phyloP scores from a whole-genome alignment of 2,329 filamentous ascomycete species.

The Lasiodiplodia gonubiensis region DNA sequence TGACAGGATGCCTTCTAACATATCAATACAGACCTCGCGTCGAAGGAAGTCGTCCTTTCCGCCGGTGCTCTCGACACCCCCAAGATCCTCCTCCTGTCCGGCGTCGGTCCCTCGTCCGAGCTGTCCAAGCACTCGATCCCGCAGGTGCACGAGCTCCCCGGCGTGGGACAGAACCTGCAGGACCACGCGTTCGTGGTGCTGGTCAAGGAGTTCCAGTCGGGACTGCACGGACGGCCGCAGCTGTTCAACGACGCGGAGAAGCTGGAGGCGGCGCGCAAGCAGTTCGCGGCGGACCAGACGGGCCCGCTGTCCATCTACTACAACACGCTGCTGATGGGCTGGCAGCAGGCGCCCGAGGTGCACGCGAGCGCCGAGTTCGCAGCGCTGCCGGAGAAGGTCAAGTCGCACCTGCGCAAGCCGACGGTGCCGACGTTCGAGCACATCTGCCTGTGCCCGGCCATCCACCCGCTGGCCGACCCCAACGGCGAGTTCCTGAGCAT shows the following conservation, averaged over 20 bases:
- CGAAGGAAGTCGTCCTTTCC: slow-evolving; percentile 45
- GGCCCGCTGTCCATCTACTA: slow-evolving; percentile 21
- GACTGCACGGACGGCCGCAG: slow-evolving; percentile 4
- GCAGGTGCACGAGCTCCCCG: slow-evolving; percentile 47
- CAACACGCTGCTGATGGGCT: slow-evolving; percentile 39
- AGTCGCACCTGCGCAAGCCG: slow-evolving; percentile 53
- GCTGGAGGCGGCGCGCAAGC: slow-evolving; percentile 16
- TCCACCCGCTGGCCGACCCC: slow-evolving; percentile 11
- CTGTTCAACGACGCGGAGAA: slow-evolving; percentile 21
- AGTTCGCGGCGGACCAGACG: slow-evolving; percentile 8
- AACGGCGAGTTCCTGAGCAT: slow-evolving; percentile 44
- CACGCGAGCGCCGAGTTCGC: slow-evolving; percentile 55
- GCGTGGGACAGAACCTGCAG: slow-evolving; percentile 53
- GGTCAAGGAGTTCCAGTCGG: background rate
- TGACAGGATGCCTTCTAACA: background rate
- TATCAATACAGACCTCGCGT: background rate
- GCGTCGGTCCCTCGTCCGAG: slow-evolving; percentile 53
- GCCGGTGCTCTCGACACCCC: slow-evolving; percentile 44
- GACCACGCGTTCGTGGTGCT: slow-evolving; percentile 45
- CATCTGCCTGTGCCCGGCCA: slow-evolving; percentile 38
- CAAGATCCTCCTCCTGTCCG: slow-evolving; percentile 54
- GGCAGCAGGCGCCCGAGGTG: slow-evolving; percentile 44
- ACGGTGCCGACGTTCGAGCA: slow-evolving; percentile 66
- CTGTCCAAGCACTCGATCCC: slow-evolving; percentile 51
- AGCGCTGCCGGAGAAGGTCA: slow-evolving; percentile 52